A percentile compares a stretch with the other conserved stretches of the same genome.
phyloP scores from a whole-genome alignment of 768 basidiomycete genomes.

The Tylopilus subfusipes region DNA sequence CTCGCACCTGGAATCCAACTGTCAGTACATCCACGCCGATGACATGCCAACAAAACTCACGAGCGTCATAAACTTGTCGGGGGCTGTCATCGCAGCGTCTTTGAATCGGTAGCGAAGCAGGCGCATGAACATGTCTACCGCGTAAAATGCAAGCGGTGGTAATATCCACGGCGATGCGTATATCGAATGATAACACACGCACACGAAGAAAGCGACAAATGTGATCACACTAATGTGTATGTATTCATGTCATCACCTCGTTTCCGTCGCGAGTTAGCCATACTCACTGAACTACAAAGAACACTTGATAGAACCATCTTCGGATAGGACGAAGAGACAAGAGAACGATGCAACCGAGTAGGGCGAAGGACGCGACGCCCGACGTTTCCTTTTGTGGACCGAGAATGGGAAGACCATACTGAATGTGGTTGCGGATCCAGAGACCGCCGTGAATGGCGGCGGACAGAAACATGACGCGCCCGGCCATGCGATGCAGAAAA shows the following conservation, averaged over 20 bases:
- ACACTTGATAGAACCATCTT: slow-evolving; percentile 59
- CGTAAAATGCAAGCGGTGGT: slow-evolving; percentile 77
- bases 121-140: slow-evolving; percentile 71
- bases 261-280: neutral
- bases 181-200: slow-evolving; percentile 78
- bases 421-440: slow-evolving; percentile 75
- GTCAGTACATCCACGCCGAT: neutral
- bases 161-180: slow-evolving; percentile 83
- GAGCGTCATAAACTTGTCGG: slow-evolving; percentile 67
- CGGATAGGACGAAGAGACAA: slow-evolving; percentile 62
- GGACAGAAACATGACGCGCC: slow-evolving; percentile 48
- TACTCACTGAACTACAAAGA: slow-evolving; percentile 72
- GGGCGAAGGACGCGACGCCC: slow-evolving; percentile 65
- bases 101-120: slow-evolving; percentile 69
- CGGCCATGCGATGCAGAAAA: slow-evolving; percentile 59
- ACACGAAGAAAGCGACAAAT: slow-evolving; percentile 58
- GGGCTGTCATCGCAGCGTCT: slow-evolving; percentile 64
- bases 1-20: slow-evolving; percentile 41
- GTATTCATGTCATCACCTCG: neutral
- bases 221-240: slow-evolving; percentile 39
- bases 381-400: slow-evolving; percentile 70
- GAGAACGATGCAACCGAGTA: slow-evolving; percentile 64
- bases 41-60: slow-evolving; percentile 38
- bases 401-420: slow-evolving; percentile 54
- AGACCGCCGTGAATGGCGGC: slow-evolving; percentile 49